Percentiles rank a stretch among this genome's conserved stretches.
Conservation (phyloP, 768 basidiomycete genomes). For the Podaxis carcinomalis region DNA sequence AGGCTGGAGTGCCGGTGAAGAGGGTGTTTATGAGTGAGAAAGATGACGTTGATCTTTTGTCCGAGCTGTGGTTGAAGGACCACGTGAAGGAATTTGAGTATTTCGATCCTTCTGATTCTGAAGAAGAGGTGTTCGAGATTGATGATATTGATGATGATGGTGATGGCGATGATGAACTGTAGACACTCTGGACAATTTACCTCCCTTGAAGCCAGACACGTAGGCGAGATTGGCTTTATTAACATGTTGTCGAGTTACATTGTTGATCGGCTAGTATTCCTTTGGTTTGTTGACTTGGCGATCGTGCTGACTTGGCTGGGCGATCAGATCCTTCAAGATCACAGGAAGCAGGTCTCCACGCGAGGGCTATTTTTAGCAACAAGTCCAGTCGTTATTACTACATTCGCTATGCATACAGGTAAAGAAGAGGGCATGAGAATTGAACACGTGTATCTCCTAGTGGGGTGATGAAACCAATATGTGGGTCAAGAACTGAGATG, state of each 20-base stretch:
- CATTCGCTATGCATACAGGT: conserved; percentile 5
- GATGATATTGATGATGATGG: conserved; percentile 9
- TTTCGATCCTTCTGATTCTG: conserved; percentile 55
- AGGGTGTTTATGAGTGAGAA: conserved; percentile 42
- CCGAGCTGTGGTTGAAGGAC: conserved; percentile 47
- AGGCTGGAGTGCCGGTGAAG: conserved; percentile 41
- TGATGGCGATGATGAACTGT: conserved; percentile 9
- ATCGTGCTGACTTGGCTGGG: neutral
- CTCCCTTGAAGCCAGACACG: neutral
- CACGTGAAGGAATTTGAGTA: conserved; percentile 49
- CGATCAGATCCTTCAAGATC: neutral
- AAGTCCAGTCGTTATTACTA: neutral
- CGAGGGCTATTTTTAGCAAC: neutral
- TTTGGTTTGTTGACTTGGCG: neutral
- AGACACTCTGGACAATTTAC: neutral
- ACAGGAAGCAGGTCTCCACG: neutral
- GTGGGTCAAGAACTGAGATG: neutral
- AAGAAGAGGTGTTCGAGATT: conserved; percentile 22
- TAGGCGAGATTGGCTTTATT: neutral
- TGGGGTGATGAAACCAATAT: neutral
- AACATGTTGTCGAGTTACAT: neutral
- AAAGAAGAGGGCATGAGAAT: neutral
- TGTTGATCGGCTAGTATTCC: neutral
- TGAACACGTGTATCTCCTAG: neutral
- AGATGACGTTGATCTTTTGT: conserved; percentile 34